A percentile compares a stretch with the other conserved stretches of the same genome.
Evolutionary conservation across 805 yeast genomes (phyloP).

Genomic region (Pichia manshurica): DNA sequence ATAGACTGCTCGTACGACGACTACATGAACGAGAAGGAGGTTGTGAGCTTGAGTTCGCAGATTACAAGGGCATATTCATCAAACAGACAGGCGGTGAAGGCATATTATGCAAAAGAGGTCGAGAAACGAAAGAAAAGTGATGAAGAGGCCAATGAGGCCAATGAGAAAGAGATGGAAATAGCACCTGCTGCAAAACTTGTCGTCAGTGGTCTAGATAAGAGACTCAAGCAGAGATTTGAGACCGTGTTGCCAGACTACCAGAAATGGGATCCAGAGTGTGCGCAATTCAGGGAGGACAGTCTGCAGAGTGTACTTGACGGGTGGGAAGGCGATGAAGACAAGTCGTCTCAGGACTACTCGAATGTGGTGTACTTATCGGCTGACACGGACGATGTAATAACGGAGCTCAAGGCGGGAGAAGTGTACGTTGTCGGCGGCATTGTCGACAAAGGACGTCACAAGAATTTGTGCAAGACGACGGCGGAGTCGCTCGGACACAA

Average conservation of each 20-base stretch:
- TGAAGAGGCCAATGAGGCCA: neutral
- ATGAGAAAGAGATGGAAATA: slow-evolving; percentile 1
- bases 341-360: slow-evolving; percentile 26
- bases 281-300: slow-evolving; percentile 42
- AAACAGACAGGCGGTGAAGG: slow-evolving; percentile 48
- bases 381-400: slow-evolving; percentile 70
- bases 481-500: slow-evolving; percentile 58
- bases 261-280: slow-evolving; percentile 55
- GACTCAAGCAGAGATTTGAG: slow-evolving; percentile 65
- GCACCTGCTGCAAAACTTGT: slow-evolving; percentile 47
- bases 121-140: neutral
- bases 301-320: slow-evolving; percentile 22
- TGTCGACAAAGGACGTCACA: slow-evolving; percentile 90
- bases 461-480: slow-evolving; percentile 70
- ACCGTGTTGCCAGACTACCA: slow-evolving; percentile 50
- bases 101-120: slow-evolving; percentile 22
- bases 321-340: slow-evolving; percentile 53
- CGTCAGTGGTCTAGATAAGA: slow-evolving; percentile 61
- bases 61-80: slow-evolving; percentile 77
- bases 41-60: slow-evolving; percentile 70
- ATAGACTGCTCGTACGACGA: slow-evolving; percentile 91
- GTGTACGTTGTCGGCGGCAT: slow-evolving; percentile 93
- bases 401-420: slow-evolving; percentile 55
- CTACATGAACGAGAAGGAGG: slow-evolving; percentile 70
- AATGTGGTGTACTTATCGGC: slow-evolving; percentile 72